Conservation (phyloP, 2,329 filamentous ascomycete species). For the Dactylellina haptotyla region DNA sequence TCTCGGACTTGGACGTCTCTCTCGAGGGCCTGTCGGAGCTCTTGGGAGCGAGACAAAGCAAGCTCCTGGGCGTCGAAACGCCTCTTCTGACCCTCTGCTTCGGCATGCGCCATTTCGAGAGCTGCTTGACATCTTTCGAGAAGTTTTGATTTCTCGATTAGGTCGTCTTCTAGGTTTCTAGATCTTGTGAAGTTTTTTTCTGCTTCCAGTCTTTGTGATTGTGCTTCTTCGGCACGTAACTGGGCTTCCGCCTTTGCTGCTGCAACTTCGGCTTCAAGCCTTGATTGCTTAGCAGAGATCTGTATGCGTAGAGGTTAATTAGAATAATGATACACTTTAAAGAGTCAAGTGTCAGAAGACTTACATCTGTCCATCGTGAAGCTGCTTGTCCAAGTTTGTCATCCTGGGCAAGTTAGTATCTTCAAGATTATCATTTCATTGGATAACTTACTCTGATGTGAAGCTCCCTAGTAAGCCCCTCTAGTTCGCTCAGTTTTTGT, state of each 20-base stretch:
- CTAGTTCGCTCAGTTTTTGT: not conserved
- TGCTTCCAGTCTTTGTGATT: conserved; percentile 1
- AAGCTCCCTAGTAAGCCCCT: conserved; percentile 7
- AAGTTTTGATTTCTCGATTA: not conserved
- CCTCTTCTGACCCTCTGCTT: not conserved
- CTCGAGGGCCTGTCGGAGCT: conserved; percentile 2
- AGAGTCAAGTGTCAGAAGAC: not conserved
- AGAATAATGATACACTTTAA: not conserved
- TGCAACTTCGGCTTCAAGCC: conserved; percentile 3
- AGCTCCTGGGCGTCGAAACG: not conserved
- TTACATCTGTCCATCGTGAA: conserved; percentile 29
- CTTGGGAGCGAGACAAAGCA: not conserved
- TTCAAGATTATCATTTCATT: not conserved
- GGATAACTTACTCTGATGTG: conserved; percentile 6
- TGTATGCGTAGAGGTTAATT: not conserved
- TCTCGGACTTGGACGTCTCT: not conserved
- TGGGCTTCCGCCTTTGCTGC: conserved; percentile 21
- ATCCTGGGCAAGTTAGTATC: conserved; percentile 15
- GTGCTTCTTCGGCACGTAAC: conserved; percentile 8
- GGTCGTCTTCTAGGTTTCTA: conserved; percentile 6
- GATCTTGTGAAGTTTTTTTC: not conserved
- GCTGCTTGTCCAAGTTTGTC: conserved; percentile 23
- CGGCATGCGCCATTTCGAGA: not conserved
- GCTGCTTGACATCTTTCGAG: not conserved
- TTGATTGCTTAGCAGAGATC: conserved; percentile 5